These are phyloP conservation scores for Globisporangium camurandrum DNA, from an alignment of 352 stramenopile genomes.

Conservation along the genomic window DNA sequence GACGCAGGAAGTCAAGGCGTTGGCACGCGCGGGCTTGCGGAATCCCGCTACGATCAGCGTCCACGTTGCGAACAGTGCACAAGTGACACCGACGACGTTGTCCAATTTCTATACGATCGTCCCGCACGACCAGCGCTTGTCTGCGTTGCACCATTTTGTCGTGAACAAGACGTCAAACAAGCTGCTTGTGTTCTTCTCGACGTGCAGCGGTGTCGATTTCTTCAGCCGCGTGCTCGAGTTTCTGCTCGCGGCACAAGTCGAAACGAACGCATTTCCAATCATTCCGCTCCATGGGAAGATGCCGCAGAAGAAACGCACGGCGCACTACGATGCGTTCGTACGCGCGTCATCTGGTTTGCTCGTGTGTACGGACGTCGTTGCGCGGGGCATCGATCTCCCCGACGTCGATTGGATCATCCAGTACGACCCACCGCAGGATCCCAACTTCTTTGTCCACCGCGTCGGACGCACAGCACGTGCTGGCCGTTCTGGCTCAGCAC, in stretches of 20 bases:
- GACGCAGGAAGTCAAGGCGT: constrained; percentile 93
- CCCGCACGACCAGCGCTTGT: constrained; percentile 92
- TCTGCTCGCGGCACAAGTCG: constrained; percentile 29
- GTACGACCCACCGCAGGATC: constrained; percentile 95
- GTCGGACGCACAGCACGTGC: constrained; percentile 96
- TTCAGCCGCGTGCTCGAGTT: constrained; percentile 89
- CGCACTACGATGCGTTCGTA: constrained; percentile 72
- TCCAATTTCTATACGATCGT: constrained; percentile 95
- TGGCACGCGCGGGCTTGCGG: constrained; percentile 93
- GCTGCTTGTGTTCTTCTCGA: constrained; percentile 99
- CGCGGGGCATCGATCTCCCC: constrained; percentile 96
- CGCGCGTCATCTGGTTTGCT: constrained; percentile 70
- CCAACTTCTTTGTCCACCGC: constrained; percentile 98
- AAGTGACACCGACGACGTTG: constrained; percentile 66
- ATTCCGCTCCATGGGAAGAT: constrained; percentile 93
- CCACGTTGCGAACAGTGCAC: constrained; percentile 86
- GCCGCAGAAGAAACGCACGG: constrained; percentile 84
- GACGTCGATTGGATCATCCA: constrained; percentile 99
- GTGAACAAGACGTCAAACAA: constrained; percentile 81
- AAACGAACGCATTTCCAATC: constrained; percentile 31
- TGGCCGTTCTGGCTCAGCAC: constrained; percentile 86
- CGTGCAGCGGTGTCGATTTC: constrained; percentile 98
- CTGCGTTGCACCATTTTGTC: constrained; percentile 91
- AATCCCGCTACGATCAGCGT: constrained; percentile 98
- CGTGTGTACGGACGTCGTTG: constrained; percentile 98